These are phyloP conservation scores for Cordyceps cicadae DNA, from an alignment of 2,329 filamentous ascomycete genomes.

Conservation along the genomic window DNA sequence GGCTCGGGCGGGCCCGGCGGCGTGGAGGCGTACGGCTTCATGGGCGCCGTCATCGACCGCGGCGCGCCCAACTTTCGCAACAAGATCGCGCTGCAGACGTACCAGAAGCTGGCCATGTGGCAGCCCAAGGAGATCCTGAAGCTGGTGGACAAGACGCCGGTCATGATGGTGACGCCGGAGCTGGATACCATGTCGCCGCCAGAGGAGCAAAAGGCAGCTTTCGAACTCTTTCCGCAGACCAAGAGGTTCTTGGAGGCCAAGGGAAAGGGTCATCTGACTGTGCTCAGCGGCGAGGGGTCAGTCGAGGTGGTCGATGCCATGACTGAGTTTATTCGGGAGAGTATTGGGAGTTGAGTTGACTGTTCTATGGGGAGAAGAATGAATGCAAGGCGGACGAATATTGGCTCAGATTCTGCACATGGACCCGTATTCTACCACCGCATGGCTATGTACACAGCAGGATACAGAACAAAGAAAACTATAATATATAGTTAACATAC, in stretches of 20 bases:
- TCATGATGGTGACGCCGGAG: conserved; percentile 22
- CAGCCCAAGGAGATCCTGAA: conserved; percentile 16
- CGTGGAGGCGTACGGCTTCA: conserved; percentile 17
- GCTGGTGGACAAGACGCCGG: conserved; percentile 15
- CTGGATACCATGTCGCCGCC: conserved; percentile 20
- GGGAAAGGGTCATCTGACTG: conserved; percentile 1
- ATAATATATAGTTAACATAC: too few species aligned
- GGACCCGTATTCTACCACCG: too few species aligned
- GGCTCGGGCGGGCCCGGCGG: conserved; percentile 5
- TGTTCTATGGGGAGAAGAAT: background rate
- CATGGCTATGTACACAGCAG: too few species aligned
- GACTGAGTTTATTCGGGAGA: background rate
- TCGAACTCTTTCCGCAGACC: conserved; percentile 41
- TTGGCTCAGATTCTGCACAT: too few species aligned
- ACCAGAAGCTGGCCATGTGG: conserved; percentile 19
- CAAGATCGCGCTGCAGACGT: conserved; percentile 21
- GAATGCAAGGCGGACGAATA: background rate
- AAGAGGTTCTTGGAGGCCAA: background rate
- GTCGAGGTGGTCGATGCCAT: conserved; percentile 1
- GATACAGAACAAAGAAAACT: too few species aligned
- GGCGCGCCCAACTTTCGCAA: conserved; percentile 18
- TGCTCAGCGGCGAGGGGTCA: background rate
- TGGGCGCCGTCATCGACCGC: conserved; percentile 13
- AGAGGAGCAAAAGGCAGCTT: conserved; percentile 21
- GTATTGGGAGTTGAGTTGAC: background rate